These are phyloP conservation scores for Aspergillus jensenii DNA, from an alignment of 2,329 filamentous ascomycete species.

Conservation along the genomic window DNA sequence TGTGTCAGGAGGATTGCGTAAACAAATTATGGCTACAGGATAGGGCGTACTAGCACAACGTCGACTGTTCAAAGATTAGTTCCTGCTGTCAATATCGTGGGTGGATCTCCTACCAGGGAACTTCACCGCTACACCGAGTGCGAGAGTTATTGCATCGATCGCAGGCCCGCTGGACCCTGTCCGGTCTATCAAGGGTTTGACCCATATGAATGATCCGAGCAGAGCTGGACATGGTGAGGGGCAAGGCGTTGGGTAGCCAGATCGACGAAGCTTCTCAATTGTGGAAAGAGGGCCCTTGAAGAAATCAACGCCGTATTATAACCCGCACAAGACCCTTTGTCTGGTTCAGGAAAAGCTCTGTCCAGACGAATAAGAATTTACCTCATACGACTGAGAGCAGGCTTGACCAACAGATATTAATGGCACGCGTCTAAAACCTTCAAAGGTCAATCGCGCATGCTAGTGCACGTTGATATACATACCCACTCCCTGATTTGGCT, in stretches of 20 bases:
- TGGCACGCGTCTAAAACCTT: background rate
- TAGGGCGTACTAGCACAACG: background rate
- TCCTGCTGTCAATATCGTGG: background rate
- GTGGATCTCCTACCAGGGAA: background rate
- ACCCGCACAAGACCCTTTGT: too few relatives aligned
- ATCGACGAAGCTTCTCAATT: too few relatives aligned
- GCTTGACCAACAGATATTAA: background rate
- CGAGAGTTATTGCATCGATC: slow-evolving; percentile 5
- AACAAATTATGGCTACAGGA: too few relatives aligned
- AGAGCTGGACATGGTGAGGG: too few relatives aligned
- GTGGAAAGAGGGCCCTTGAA: too few relatives aligned
- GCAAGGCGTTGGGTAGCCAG: too few relatives aligned
- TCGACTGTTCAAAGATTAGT: background rate
- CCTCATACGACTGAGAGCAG: too few relatives aligned
- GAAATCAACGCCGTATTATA: too few relatives aligned
- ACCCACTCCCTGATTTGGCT: background rate
- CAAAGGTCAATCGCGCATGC: background rate
- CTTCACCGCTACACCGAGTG: background rate
- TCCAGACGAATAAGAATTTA: too few relatives aligned
- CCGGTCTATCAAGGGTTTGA: background rate
- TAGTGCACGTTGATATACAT: background rate
- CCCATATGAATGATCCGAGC: too few relatives aligned
- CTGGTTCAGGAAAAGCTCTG: too few relatives aligned
- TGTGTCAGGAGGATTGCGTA: background rate
- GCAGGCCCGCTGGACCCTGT: background rate